Percentiles rank a stretch among this genome's conserved stretches.
phyloP scores from a whole-genome alignment of 164 flowering plant species.

The Warburgia ugandensis region DNA sequence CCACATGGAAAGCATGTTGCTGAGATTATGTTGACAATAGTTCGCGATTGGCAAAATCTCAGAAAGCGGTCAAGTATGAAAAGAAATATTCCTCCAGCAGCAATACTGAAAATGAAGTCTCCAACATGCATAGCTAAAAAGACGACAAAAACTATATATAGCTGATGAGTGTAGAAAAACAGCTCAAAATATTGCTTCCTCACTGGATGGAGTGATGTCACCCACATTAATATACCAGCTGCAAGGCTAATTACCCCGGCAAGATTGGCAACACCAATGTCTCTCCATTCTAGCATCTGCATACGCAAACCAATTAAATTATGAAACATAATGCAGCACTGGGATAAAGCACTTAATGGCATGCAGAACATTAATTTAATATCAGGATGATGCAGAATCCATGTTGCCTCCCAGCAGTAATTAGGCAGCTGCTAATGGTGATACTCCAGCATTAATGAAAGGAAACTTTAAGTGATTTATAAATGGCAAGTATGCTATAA shows the following conservation, averaged over 20 bases:
- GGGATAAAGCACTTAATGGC: neutral
- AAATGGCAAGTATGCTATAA: too few relatives aligned
- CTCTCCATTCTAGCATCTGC: constrained; percentile 69
- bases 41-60: constrained; percentile 80
- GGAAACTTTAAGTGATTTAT: too few relatives aligned
- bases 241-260: constrained; percentile 77
- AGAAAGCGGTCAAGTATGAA: constrained; percentile 84
- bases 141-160: constrained; percentile 66
- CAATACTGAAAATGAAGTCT: constrained; percentile 55
- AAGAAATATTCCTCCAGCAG: constrained; percentile 72
- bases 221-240: constrained; percentile 90
- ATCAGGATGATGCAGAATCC: too few relatives aligned
- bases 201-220: constrained; percentile 64
- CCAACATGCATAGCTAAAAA: constrained; percentile 86
- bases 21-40: constrained; percentile 52
- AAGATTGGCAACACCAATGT: constrained; percentile 56
- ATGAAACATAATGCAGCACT: neutral
- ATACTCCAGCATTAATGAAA: too few relatives aligned
- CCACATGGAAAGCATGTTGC: constrained; percentile 71
- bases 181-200: constrained; percentile 67
- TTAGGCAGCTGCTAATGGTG: too few relatives aligned
- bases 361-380: neutral
- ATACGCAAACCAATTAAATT: constrained; percentile 1
- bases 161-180: constrained; percentile 92
- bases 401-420: too few relatives aligned